Base-by-base conservation (phyloP, 768 basidiomycete genomes). In the Tephrocybe sp. region DNA sequence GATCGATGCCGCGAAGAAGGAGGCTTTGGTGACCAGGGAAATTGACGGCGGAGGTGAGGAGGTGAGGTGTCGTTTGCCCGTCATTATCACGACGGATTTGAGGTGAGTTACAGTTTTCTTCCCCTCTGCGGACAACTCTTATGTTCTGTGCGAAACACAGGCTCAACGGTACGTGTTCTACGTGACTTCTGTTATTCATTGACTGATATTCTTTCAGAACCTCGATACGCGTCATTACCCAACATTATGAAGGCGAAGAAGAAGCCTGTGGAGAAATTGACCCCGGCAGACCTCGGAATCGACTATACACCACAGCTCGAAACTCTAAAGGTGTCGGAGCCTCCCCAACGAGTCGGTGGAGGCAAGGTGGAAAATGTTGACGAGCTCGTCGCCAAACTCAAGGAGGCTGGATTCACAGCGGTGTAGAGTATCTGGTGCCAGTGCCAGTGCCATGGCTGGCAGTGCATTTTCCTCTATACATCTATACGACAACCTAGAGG, bases 171-270 rank as follows among this genome's bases (percentile, higher is more conserved):
- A 59, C 19, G 70, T 19, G 9, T 13, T 19, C 11, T 49, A 16
- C n/a, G 45, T 34, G 15, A 34, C 33, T 34, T n/a, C 21, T 30
- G 13, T 25, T 16, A 18, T 12, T 42, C 48, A 42, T 34, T 34
- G 33, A 34, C 33, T 54, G 9, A 50, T 43, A 33, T 40, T 36
- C 46, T 41, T 15, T 61, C n/a, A 93, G 94, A 95, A 67, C 95
- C 95, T 0, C 87, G 95, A 57, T 99, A 97, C 62, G 97, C 97
- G 0, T 93, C 94, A n/a, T 67, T 99, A 52, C 92, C 93, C 3
- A 94, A 92, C 59, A 95, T 95, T 68, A 95, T 95, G 91, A 94
- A 95, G 69, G 97, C 97, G n/a, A 98, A 97, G 79, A 99, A 97
- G 79, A 99, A 99, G 73, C 86, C 88, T 12, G 69, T 97, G 36